Evolutionary conservation across 2,329 filamentous ascomycete species (phyloP), one percentile per base, ranked within the genome.

Genomic region (Fusarium staphyleae): DNA sequence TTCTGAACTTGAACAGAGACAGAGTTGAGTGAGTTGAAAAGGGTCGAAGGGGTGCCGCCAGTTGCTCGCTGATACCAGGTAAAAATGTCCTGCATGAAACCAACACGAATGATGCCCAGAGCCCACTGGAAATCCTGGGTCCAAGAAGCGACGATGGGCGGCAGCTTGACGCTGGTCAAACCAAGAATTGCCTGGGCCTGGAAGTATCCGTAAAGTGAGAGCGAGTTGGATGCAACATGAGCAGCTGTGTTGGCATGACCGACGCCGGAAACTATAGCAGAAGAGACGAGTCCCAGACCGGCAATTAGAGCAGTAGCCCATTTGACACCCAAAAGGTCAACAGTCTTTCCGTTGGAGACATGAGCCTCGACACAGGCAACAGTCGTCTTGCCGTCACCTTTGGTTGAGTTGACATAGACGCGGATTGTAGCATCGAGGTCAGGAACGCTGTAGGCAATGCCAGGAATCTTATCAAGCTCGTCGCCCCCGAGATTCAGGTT

Each of bases 71-170:
- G 93, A 72, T 97, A 98, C 93, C 93, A 98, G 29, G 92, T 96
- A 57, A 91, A 90, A 69, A 96, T 90, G 40, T 80, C 81, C 77
- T 98, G 91, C 77, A 97, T 84, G 73, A 96, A 97, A n/a, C 80
- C 81, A 34, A 97, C 82, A 44, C 85, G 84, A 67, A 98, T 96
- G 67, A 98, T 92, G 66, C 93, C 93, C 91, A 98, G 95, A 69
- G 89, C 96, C 93, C 93, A 98, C 71, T 96, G 90, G 77, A 98
- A 97, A 76, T 97, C 93, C 76, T 97, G 93, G 2, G 93, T 96
- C 93, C 93, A 98, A 0, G 93, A 84, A 68, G 90, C 83, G 47
- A 96, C 93, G 56, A 96, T 90, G 0, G 93, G 93, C 9, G 93
- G 93, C 47, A 96, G 83, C 37, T 82, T 80, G 12, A 97, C 88